Evolutionary conservation across 2,329 filamentous ascomycete genomes (phyloP), one percentile per base, ranked within the genome.

Genomic region (Pyricularia pennisetigena): DNA sequence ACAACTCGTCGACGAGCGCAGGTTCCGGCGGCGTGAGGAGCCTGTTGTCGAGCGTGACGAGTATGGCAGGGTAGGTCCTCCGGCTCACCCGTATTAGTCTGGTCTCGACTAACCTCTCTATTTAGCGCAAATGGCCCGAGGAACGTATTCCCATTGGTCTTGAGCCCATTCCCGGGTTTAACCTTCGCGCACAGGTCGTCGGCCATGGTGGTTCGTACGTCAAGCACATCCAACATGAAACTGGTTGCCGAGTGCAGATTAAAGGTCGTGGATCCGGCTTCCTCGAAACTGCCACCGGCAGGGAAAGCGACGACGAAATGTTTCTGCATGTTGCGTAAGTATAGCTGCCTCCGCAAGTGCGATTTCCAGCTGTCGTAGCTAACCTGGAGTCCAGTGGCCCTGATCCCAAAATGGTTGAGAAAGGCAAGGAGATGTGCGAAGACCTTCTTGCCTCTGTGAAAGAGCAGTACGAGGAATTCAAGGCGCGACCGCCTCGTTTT

Each of bases 201-300:
- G 95, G 95, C 66, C 91, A 94, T 73, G 93, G 93, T 35, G 95
- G 95, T 70, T 91, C 92, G 62, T 97, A 98, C 76, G 95, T 99
- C 70, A 99, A 99, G 80, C 94, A 97, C 76, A 98, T 99, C 72
- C 95, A 98, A 79, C 89, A 94, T 76, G 93, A 97, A 79, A 98
- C 95, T 16, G 87, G 92, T 70, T 98, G 95, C 78, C 92, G 94
- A 73, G 95, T 99, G 29, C 95, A 99, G 78, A 99, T 99, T 81
- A 99, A 99, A 78, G 95, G 95, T 23, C 92, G 92, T 71, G 94
- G 94, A 57, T 98, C 94, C 67, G 95, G 95, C 16, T 99, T 97
- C 76, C 89, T 97, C 75, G 95, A 99, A 77, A 88, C 90, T 64
- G 88, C 90, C 35, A 96, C 93, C n/a, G 91, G 92, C 71, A 86